These are phyloP conservation scores for Solanum peruvianum DNA, from an alignment of 257 asterid genomes.

Conservation along the genomic window DNA sequence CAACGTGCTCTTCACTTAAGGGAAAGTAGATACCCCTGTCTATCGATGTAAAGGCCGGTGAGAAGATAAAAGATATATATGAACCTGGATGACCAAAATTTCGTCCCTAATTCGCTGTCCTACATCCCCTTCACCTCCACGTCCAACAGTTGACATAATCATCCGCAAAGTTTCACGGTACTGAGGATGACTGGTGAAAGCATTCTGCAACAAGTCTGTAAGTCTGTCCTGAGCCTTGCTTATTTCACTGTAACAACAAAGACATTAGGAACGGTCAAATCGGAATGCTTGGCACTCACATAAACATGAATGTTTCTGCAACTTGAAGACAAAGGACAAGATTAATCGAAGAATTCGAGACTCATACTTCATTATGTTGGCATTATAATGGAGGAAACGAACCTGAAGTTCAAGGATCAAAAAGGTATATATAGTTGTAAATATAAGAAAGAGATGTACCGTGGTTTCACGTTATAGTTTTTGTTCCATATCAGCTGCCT, in stretches of 20 bases:
- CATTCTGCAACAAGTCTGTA: conserved; percentile 68
- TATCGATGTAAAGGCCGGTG: background rate
- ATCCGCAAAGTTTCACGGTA: conserved; percentile 70
- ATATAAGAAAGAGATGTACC: conserved; percentile 36
- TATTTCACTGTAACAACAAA: conserved; percentile 65
- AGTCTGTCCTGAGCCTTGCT: conserved; percentile 98
- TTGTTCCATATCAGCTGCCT: conserved; percentile 97
- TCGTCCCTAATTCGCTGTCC: conserved; percentile 99
- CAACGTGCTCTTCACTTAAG: background rate
- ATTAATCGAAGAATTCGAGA: background rate
- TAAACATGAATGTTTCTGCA: background rate
- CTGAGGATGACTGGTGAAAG: conserved; percentile 46
- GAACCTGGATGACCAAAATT: conserved; percentile 90
- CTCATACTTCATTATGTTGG: background rate
- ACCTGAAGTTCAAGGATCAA: background rate
- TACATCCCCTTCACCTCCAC: conserved; percentile 99
- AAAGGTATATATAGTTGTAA: background rate
- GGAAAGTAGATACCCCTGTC: background rate
- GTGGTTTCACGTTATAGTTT: conserved; percentile 97
- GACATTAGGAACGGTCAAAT: background rate
- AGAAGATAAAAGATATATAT: background rate
- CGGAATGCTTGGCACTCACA: background rate
- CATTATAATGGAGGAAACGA: background rate
- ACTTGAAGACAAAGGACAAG: background rate
- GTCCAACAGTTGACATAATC: conserved; percentile 98